Conservation (phyloP, 2,329 filamentous ascomycete genomes). For the Falciphora oryzae region DNA sequence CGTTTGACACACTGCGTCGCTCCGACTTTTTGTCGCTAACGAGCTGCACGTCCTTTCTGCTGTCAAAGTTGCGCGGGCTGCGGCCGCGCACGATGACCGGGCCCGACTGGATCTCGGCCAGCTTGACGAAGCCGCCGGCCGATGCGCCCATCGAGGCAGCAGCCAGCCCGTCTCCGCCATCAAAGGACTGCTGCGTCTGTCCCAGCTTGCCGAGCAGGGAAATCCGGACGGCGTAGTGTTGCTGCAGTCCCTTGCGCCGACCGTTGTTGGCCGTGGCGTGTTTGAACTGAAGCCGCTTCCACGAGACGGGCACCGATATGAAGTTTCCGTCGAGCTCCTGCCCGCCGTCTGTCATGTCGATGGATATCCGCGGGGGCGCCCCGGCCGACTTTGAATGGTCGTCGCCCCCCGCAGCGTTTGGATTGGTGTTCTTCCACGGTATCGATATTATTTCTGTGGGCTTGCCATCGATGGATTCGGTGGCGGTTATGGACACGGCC, state of each 20-base stretch:
- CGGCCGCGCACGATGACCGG: conserved; percentile 93
- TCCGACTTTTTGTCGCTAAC: conserved; percentile 46
- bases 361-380: conserved; percentile 46
- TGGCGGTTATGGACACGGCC: conserved; percentile 75
- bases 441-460: conserved; percentile 92
- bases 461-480: conserved; percentile 90
- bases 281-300: conserved; percentile 93
- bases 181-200: conserved; percentile 1
- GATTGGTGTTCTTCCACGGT: conserved; percentile 79
- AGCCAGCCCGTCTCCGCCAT: background rate
- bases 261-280: conserved; percentile 97
- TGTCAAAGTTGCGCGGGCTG: conserved; percentile 91
- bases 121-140: conserved; percentile 58
- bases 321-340: conserved; percentile 73
- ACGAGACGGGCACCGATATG: conserved; percentile 77
- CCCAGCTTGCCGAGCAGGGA: conserved; percentile 52
- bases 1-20: conserved; percentile 36
- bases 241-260: conserved; percentile 85
- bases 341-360: conserved; percentile 47
- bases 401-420: conserved; percentile 24
- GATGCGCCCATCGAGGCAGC: background rate
- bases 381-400: conserved; percentile 36
- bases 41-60: conserved; percentile 76
- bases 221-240: conserved; percentile 87
- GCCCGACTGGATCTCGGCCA: conserved; percentile 83